Conservation (phyloP, 2,329 filamentous ascomycete species). For the Aurifilum marmelostoma region DNA sequence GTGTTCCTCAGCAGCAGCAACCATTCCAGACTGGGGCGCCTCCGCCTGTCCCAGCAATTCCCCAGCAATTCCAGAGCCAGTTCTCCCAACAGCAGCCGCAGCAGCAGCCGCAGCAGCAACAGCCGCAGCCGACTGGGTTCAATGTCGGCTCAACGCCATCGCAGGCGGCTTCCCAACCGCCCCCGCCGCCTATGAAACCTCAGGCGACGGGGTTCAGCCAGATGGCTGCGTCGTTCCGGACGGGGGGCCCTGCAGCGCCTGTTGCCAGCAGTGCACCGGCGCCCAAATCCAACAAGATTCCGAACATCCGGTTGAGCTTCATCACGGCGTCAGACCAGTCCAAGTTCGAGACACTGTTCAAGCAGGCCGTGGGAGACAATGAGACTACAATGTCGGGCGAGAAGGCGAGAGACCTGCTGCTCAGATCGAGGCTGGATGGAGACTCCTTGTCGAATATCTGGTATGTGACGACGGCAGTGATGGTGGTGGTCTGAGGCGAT, state of each 20-base stretch:
- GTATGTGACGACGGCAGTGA: too few relatives aligned
- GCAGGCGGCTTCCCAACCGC: constrained; percentile 51
- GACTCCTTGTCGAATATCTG: constrained; percentile 91
- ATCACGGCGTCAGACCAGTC: constrained; percentile 93
- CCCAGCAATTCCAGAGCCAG: constrained; percentile 63
- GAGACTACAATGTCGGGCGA: constrained; percentile 89
- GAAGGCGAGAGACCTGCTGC: constrained; percentile 84
- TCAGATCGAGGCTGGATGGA: constrained; percentile 87
- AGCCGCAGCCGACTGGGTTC: constrained; percentile 49
- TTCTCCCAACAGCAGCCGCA: constrained; percentile 57
- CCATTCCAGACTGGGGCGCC: constrained; percentile 64
- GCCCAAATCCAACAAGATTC: constrained; percentile 71
- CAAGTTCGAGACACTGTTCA: constrained; percentile 97
- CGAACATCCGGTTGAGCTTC: constrained; percentile 91
- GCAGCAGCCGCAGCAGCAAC: constrained; percentile 50
- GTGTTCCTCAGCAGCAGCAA: constrained; percentile 60
- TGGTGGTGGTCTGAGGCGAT: neutral
- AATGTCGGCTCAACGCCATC: constrained; percentile 53
- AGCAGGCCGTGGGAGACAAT: constrained; percentile 84
- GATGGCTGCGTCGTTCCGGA: constrained; percentile 69
- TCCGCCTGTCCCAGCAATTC: constrained; percentile 59
- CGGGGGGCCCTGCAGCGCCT: constrained; percentile 49
- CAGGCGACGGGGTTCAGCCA: constrained; percentile 68
- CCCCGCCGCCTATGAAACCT: constrained; percentile 65
- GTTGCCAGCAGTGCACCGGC: constrained; percentile 53